Base-by-base conservation (phyloP, 192 early-diverging fungal genomes). In the Mortierella claussenii region DNA sequence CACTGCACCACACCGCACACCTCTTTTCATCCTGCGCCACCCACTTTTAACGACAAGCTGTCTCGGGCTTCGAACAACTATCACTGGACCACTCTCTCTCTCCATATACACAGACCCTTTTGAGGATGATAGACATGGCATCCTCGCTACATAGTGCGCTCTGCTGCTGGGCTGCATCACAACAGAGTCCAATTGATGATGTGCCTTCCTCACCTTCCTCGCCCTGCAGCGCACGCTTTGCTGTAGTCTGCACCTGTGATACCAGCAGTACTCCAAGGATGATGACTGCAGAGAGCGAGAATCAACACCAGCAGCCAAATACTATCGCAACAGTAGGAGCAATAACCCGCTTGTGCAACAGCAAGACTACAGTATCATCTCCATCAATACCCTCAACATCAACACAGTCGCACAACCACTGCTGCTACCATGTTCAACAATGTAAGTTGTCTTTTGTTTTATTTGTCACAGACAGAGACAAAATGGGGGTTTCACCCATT, bases 171-270 rank as follows among this genome's bases (percentile, higher is more conserved):
- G 40, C 64, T 1, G 55, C 65, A 21, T 76, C 73, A 55, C 73
- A 76, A 44, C 73, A 60, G 54, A 76, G 73, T 62, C 73, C 73
- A 3, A 56, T 76, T 13, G 73, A 76, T 34, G 73, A 76, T 30
- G 50, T 58, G 2, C 65, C 65, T 0, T 62, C 73, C 2, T 67
- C 65, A 0, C 73, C 64, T n/a, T 56, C 60, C 53, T 62, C 73
- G 1, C 65, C 73, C 11, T 62, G 53, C 47, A 76, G 49, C 32
- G 54, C 54, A 34, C 68, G 50, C 12, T 57, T 54, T 10, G 24
- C 43, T n/a, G n/a, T n/a, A 18, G 51, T 30, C 10, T 69, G 68
- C 44, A 69, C 68, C 31, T 69, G 68, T 23, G n/a, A 12, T 32
- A 27, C 6, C 26, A 45, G 9, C n/a, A 21, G 30, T 30, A 59